Conservation (phyloP, 192 early-diverging fungal genomes). For the Backusella sp. region DNA sequence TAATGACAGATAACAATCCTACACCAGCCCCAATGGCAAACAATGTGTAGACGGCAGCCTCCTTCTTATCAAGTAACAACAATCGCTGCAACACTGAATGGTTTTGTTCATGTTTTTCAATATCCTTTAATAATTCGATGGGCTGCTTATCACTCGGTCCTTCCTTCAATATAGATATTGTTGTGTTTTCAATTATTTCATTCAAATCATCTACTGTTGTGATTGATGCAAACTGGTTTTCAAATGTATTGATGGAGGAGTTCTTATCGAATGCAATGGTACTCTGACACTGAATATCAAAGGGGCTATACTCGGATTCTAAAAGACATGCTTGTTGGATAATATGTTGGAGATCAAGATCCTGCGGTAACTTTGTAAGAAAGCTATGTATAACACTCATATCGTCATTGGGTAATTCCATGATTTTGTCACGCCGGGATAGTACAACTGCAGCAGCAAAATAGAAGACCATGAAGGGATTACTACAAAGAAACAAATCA, state of each 20-base stretch:
- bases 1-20: constrained; percentile 9
- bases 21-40: constrained; percentile 17
- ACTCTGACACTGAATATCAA: constrained; percentile 37
- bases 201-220: not conserved
- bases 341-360: constrained; percentile 40
- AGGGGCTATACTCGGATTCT: constrained; percentile 34
- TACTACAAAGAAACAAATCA: constrained; percentile 50
- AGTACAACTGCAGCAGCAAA: constrained; percentile 49
- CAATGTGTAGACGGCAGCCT: not conserved
- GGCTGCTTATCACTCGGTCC: not conserved
- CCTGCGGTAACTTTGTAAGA: constrained; percentile 50
- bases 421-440: constrained; percentile 37
- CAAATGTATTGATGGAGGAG: constrained; percentile 33
- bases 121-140: not conserved
- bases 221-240: not conserved
- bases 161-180: not conserved
- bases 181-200: not conserved
- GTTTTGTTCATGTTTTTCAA: not conserved
- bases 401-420: constrained; percentile 44
- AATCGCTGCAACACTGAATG: not conserved
- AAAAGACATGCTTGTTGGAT: constrained; percentile 39
- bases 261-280: constrained; percentile 37
- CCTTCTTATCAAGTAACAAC: not conserved
- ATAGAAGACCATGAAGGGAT: constrained; percentile 51
- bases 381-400: constrained; percentile 47